Evolutionary conservation across 2,329 filamentous ascomycete genomes (phyloP).

Genomic region (Alternaria infectoria): DNA sequence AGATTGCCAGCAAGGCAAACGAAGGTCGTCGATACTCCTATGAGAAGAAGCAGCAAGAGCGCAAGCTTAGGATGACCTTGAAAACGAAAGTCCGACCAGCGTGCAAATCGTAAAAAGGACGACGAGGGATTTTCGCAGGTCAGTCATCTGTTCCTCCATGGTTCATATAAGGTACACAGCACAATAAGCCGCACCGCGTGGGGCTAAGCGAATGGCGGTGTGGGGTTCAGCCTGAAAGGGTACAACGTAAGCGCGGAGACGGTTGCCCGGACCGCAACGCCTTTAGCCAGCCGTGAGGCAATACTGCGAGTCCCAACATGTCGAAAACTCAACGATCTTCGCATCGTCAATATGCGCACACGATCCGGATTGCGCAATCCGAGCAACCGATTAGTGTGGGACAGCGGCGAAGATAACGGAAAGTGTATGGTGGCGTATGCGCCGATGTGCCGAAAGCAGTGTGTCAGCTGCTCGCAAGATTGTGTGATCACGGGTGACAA

Average conservation of each 20-base stretch:
- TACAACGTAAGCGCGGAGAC: conserved; percentile 33
- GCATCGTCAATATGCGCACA: conserved; percentile 5
- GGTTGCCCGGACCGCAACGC: conserved; percentile 43
- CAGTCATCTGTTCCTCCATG: conserved; percentile 11
- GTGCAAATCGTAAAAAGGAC: conserved; percentile 3
- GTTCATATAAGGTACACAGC: conserved; percentile 32
- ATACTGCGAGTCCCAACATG: neutral
- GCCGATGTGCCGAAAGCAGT: neutral
- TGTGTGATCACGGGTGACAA: neutral
- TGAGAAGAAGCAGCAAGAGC: conserved; percentile 1
- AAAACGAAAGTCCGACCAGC: conserved; percentile 5
- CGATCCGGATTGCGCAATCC: conserved; percentile 4
- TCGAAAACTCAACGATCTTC: neutral
- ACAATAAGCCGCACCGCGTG: conserved; percentile 37
- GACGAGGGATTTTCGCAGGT: conserved; percentile 12
- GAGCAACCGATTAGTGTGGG: neutral
- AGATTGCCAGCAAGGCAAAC: conserved; percentile 6
- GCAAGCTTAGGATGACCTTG: conserved; percentile 2
- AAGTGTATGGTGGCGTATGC: neutral
- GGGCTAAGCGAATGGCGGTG: conserved; percentile 41
- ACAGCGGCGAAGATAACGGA: neutral
- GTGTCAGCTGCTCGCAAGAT: conserved; percentile 4
- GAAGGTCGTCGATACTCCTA: conserved; percentile 7
- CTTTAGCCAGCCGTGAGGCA: conserved; percentile 28
- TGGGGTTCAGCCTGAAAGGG: conserved; percentile 39